phyloP scores from a whole-genome alignment of 1,139 yeast species.

The Saccharomyces hybrid region DNA sequence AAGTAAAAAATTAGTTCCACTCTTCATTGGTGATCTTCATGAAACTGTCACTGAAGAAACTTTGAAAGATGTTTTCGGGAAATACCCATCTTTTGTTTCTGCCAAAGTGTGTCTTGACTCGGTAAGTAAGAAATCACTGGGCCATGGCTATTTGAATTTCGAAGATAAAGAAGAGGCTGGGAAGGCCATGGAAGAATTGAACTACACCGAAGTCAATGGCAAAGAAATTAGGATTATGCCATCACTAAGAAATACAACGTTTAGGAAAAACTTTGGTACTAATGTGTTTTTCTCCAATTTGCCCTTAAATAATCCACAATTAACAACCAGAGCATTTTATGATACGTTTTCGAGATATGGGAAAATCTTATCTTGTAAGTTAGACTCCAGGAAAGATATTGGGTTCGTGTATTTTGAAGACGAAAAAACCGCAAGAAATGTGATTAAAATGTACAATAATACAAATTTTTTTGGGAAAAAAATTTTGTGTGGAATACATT shows the following conservation, averaged over 20 bases:
- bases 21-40: conserved; percentile 44
- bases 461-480: conserved; percentile 28
- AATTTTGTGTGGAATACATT: conserved; percentile 36
- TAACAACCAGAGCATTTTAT: conserved; percentile 39
- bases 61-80: conserved; percentile 34
- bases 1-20: background rate
- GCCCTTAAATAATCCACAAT: conserved; percentile 29
- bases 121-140: conserved; percentile 36
- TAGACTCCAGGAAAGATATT: conserved; percentile 37
- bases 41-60: conserved; percentile 35
- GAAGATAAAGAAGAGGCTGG: conserved; percentile 34
- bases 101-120: conserved; percentile 42
- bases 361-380: conserved; percentile 40
- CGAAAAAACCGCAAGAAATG: conserved; percentile 35
- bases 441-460: conserved; percentile 35
- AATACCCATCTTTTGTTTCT: conserved; percentile 37
- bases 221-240: conserved; percentile 48
- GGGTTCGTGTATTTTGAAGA: conserved; percentile 42
- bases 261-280: conserved; percentile 27
- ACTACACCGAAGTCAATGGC: conserved; percentile 36
- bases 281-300: conserved; percentile 29
- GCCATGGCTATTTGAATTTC: conserved; percentile 49
- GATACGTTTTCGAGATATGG: conserved; percentile 39
- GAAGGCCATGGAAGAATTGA: conserved; percentile 39
- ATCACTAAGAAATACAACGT: conserved; percentile 35